Evolutionary conservation across 2,329 filamentous ascomycete species (phyloP), one percentile per base, ranked within the genome.

Genomic region (Colletotrichum kahawae): DNA sequence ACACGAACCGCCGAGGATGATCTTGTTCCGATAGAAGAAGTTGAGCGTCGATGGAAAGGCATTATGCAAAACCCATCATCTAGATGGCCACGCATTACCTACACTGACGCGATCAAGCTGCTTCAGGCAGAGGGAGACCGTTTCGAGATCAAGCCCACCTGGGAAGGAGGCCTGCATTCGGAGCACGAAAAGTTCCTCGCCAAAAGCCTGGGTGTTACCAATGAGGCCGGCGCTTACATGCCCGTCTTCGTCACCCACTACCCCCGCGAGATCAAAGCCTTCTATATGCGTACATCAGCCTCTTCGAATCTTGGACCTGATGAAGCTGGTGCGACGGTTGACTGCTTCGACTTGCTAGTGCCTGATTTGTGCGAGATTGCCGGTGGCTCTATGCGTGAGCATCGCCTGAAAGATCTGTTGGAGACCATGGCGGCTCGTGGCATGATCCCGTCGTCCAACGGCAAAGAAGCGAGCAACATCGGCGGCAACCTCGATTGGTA

Each of bases 161-260:
- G 95, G 92, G 91, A 92, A 38, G 86, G 88, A 33, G 94, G 94
- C 24, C 89, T 99, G 34, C 95, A 97, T 80, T 93, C 96, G 2
- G 96, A 98, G 83, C 97, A 99, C 85, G 97, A 99, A 85, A 95
- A 92, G 82, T 98, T 93, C 82, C 89, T 99, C 69, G 95, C 97
- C 63, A 88, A 91, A 68, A 87, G 87, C 31, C 81, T 96, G 59
- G 92, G 92, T 31, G 87, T 85, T 63, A 81, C 85, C 70, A 77
- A 83, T 66, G 84, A 87, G n/a, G 85, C 85, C 62, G 84, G 86
- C 34, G 86, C 86, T 54, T 83, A 83, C 78, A 86, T 90, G 63
- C 97, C 97, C 9, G 89, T 98, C 59, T 98, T 98, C 82, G 92
- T 99, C 77, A 98, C 96, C 16, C 90, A 98, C 83, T 99, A 98